Percentiles rank a stretch among this genome's conserved stretches.
These are phyloP conservation scores for Entomortierella chlamydospora DNA, from an alignment of 192 early-diverging fungal genomes.

Conservation along the genomic window DNA sequence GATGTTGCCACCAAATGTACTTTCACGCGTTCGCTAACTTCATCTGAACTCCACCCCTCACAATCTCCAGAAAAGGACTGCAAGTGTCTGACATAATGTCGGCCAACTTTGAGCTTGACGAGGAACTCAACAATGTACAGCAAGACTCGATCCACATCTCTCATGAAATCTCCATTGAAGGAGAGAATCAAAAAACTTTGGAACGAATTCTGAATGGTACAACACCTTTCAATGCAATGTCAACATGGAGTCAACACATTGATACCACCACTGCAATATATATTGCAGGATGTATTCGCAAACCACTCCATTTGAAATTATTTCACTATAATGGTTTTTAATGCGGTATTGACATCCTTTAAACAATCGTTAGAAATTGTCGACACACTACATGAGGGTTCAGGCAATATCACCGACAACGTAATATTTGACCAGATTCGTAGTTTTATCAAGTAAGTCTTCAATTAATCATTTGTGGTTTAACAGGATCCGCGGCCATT, in stretches of 20 bases:
- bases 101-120: conserved; percentile 38
- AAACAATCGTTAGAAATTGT: conserved; percentile 53
- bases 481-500: too few species aligned
- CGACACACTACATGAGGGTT: conserved; percentile 57
- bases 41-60: too few species aligned
- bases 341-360: too few species aligned
- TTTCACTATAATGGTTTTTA: too few species aligned
- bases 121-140: conserved; percentile 49
- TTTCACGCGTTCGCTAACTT: neutral
- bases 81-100: conserved; percentile 19
- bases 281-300: neutral
- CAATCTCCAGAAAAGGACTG: neutral
- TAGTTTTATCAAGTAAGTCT: conserved; percentile 79
- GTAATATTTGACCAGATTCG: conserved; percentile 69
- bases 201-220: conserved; percentile 63
- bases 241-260: neutral
- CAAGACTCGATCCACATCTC: conserved; percentile 53
- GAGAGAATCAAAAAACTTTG: conserved; percentile 56
- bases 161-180: conserved; percentile 55
- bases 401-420: conserved; percentile 56
- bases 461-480: neutral
- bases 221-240: neutral
- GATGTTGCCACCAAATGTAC: conserved; percentile 23
- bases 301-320: too few species aligned
- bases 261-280: too few species aligned